Conservation (phyloP, 2,329 filamentous ascomycete species). For the Penicillium janthinellum region DNA sequence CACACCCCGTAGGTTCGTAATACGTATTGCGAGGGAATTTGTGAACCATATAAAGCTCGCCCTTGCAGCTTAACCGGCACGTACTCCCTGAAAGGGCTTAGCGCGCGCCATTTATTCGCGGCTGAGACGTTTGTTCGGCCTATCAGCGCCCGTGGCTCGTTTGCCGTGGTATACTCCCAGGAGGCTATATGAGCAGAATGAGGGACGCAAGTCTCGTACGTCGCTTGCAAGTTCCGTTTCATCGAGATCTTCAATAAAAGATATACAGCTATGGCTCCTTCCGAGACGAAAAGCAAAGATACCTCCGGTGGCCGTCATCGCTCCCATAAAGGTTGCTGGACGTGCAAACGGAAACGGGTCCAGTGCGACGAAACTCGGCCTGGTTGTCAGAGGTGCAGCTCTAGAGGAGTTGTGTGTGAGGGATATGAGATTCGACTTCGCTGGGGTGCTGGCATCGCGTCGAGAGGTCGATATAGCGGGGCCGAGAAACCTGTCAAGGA, state of each 20-base stretch:
- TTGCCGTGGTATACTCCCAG: slow-evolving; percentile 3
- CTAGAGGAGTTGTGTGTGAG: slow-evolving; percentile 20
- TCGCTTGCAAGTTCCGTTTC: slow-evolving; percentile 8
- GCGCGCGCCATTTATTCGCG: slow-evolving; percentile 20
- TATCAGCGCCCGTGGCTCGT: slow-evolving; percentile 17
- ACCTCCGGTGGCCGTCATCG: slow-evolving; percentile 17
- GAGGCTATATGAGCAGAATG: slow-evolving; percentile 20
- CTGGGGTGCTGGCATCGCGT: slow-evolving; percentile 29
- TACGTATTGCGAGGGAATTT: slow-evolving; percentile 19
- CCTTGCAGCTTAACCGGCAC: slow-evolving; percentile 9
- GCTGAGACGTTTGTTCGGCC: slow-evolving; percentile 26
- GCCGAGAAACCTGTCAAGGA: slow-evolving; percentile 27
- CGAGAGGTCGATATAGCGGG: slow-evolving; percentile 24
- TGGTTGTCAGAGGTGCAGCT: slow-evolving; percentile 19
- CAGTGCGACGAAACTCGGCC: slow-evolving; percentile 26
- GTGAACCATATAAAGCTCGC: slow-evolving; percentile 11
- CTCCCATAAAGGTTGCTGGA: slow-evolving; percentile 30
- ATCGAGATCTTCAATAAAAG: not conserved
- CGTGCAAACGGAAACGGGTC: slow-evolving; percentile 27
- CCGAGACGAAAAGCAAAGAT: slow-evolving; percentile 17
- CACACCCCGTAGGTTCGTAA: not conserved
- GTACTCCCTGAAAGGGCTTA: slow-evolving; percentile 21
- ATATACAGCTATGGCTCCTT: slow-evolving; percentile 11
- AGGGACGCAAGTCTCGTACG: slow-evolving; percentile 1
- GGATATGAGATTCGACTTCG: slow-evolving; percentile 28